phyloP scores from a whole-genome alignment of 2,329 filamentous ascomycete genomes.

The Venturiaceae sp. region DNA sequence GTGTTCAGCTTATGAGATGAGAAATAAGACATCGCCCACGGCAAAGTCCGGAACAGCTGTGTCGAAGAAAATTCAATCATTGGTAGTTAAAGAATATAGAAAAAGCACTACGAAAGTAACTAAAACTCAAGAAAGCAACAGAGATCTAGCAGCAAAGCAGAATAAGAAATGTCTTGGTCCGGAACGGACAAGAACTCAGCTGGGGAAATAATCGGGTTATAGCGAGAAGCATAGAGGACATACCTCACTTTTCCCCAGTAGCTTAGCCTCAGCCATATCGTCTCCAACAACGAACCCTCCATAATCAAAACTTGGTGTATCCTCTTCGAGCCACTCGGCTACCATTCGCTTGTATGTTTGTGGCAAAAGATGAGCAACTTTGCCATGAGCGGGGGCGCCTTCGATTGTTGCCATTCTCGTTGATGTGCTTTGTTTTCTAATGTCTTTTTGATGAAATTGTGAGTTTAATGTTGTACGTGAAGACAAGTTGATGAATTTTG shows the following conservation, averaged over 20 bases:
- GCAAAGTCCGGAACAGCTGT: too few species aligned
- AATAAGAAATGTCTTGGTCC: not conserved
- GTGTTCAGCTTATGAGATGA: too few species aligned
- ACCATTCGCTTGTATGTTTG: constrained; percentile 75
- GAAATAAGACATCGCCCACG: too few species aligned
- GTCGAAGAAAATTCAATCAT: too few species aligned
- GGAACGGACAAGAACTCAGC: not conserved
- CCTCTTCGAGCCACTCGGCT: constrained; percentile 82
- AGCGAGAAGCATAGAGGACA: not conserved
- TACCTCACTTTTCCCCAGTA: constrained; percentile 49
- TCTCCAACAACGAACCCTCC: constrained; percentile 93
- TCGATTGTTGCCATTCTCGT: constrained; percentile 17
- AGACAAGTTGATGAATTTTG: not conserved
- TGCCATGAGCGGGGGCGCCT: constrained; percentile 49
- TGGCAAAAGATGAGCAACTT: constrained; percentile 66
- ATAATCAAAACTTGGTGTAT: constrained; percentile 94
- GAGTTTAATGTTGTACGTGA: not conserved
- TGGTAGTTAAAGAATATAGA: not conserved
- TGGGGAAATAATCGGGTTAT: too few species aligned
- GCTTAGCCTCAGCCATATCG: constrained; percentile 35
- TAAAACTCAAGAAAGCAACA: not conserved
- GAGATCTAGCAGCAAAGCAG: not conserved
- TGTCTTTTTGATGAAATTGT: not conserved
- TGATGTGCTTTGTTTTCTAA: not conserved
- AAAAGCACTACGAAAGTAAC: not conserved